Evolutionary conservation across 345 rosid genomes (phyloP), one percentile per base, ranked within the genome.

Genomic region (Lumnitzera racemosa): DNA sequence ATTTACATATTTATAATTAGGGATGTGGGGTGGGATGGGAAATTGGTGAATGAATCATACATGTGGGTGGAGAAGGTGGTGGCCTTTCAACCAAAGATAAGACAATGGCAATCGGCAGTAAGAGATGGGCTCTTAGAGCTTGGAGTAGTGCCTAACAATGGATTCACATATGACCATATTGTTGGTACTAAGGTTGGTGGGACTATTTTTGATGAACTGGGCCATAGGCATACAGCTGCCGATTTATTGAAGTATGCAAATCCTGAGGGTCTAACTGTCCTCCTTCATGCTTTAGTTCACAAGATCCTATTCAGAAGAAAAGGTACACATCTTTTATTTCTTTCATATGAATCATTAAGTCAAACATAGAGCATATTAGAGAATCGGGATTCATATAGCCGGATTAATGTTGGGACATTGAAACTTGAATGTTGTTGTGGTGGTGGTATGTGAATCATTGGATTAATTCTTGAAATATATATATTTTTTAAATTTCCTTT

Each of bases 131-230:
- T 79, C 46, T 0, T 68, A 10, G 78, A 76, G 31, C 62, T 56
- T 5, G 80, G 83, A 20, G 57, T 79, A 11, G 11, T 53, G 29
- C 83, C 83, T 14, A 31, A 64, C 67, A 79, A 70, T 12, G 80
- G 78, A 0, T 79, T 79, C 58, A 68, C 78, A 15, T 79, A 64
- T 52, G 78, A 76, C n/a, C 78, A 76, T 51, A 14, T 73, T 15
- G 24, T 50, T 20, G 80, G 83, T 53, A 79, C 83, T 20, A 76
- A 79, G 64, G 56, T 79, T 15, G 83, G 83, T 0, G 83, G 83
- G 11, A 52, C 83, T 11, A 76, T 73, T 9, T 79, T 79, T 54
- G 80, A 79, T 16, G 48, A 50, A 16, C 5, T 43, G 9, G 80
- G 80, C 2, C 78, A 59, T 25, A 49, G 83, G 43, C 83, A 79